Evolutionary conservation across 2,329 filamentous ascomycete species (phyloP).

Genomic region (Fusarium sp.): DNA sequence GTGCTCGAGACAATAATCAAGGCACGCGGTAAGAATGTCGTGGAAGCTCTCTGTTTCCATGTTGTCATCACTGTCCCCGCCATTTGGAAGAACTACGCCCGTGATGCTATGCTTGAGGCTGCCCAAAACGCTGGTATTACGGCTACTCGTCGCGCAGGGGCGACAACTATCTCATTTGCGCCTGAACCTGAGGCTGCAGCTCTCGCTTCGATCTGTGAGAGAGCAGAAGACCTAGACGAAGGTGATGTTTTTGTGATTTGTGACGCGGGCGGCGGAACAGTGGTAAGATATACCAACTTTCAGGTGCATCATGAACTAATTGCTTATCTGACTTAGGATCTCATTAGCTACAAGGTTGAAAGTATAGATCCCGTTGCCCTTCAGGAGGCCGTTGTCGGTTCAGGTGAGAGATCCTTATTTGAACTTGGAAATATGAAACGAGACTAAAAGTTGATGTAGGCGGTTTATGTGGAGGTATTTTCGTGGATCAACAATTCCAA

Average conservation of each 20-base stretch:
- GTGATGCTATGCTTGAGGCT: neutral
- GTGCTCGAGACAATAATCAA: neutral
- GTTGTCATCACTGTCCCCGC: slow-evolving; percentile 7
- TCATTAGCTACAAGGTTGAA: slow-evolving; percentile 2
- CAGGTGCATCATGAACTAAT: no score
- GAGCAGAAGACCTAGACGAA: neutral
- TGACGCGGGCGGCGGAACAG: slow-evolving; percentile 1
- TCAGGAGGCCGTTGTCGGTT: neutral
- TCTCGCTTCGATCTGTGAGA: neutral
- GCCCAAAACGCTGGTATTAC: neutral
- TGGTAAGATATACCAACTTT: no score
- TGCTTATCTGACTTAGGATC: no score
- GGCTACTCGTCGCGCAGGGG: neutral
- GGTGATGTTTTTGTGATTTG: neutral
- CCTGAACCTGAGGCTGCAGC: slow-evolving; percentile 8
- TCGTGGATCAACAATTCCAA: slow-evolving; percentile 1
- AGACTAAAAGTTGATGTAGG: no score
- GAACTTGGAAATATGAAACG: no score
- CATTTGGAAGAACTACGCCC: slow-evolving; percentile 1
- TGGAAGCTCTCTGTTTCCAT: neutral
- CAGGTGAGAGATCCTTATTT: no score
- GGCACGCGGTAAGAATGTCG: neutral
- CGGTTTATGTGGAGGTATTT: neutral
- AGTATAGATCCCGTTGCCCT: neutral
- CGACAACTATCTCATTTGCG: neutral